Conservation (phyloP, 768 basidiomycete species). For the Amyloporia xantha region DNA sequence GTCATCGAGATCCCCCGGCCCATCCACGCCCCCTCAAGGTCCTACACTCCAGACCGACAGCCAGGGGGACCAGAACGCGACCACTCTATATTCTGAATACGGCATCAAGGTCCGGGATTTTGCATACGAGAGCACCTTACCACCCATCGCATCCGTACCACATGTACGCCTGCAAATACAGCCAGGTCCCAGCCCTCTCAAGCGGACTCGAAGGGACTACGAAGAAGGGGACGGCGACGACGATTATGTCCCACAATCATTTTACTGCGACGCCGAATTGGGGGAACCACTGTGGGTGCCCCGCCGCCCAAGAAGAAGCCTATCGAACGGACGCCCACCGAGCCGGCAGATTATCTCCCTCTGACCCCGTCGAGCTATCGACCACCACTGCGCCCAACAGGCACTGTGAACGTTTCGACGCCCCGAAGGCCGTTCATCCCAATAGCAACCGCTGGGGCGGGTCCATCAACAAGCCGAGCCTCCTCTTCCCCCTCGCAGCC, state of each 20-base stretch:
- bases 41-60: too few species aligned
- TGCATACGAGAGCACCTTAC: conserved; percentile 61
- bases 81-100: conserved; percentile 18
- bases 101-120: conserved; percentile 51
- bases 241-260: conserved; percentile 13
- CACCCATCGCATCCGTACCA: conserved; percentile 49
- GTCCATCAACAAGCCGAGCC: background rate
- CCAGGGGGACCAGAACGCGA: background rate
- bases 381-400: background rate
- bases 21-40: too few species aligned
- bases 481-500: conserved; percentile 4
- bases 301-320: conserved; percentile 20
- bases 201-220: conserved; percentile 28
- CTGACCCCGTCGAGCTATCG: too few species aligned
- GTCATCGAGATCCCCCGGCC: background rate
- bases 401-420: background rate
- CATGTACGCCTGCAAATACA: conserved; percentile 40
- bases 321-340: conserved; percentile 28
- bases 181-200: conserved; percentile 33
- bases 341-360: conserved; percentile 24
- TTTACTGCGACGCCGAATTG: conserved; percentile 11
- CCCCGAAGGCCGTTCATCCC: conserved; percentile 4
- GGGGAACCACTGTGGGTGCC: conserved; percentile 5
- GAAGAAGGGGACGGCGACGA: conserved; percentile 26
- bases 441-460: background rate